These are phyloP conservation scores for Solidago caesia DNA, from an alignment of 129 eudicot species.

Conservation along the genomic window DNA sequence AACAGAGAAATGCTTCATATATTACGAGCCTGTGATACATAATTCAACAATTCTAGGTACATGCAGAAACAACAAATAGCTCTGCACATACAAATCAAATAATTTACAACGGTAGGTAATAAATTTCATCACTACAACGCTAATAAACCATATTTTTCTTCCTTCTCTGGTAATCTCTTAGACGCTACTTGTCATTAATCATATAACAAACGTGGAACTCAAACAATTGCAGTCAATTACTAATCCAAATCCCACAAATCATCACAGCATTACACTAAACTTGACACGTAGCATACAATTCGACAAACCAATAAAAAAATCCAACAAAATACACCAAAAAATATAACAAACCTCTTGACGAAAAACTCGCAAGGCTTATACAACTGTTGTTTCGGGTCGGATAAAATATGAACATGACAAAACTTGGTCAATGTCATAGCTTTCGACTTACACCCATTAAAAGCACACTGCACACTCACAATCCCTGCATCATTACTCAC, in stretches of 20 bases:
- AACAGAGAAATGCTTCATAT: neutral
- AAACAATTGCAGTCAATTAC: too few species aligned
- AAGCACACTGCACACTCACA: slow-evolving; percentile 34
- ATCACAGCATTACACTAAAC: neutral
- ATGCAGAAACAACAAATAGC: neutral
- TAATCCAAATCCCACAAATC: too few species aligned
- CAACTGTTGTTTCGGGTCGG: slow-evolving; percentile 54
- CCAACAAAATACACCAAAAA: neutral
- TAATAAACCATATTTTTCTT: neutral
- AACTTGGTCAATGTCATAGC: slow-evolving; percentile 55
- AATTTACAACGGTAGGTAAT: neutral
- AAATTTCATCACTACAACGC: too few species aligned
- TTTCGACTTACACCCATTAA: slow-evolving; percentile 41
- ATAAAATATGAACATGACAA: slow-evolving; percentile 47
- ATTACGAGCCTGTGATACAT: neutral
- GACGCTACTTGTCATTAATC: too few species aligned
- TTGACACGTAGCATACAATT: neutral
- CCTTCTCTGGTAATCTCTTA: neutral
- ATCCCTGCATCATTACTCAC: slow-evolving; percentile 24
- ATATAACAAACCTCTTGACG: slow-evolving; percentile 34
- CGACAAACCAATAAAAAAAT: neutral
- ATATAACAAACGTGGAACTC: too few species aligned
- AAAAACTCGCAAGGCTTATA: slow-evolving; percentile 51
- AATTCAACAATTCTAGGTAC: too few species aligned
- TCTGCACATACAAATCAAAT: neutral